Percentiles rank a stretch among this genome's conserved stretches.
These are phyloP conservation scores for Coprinopsis strossmayeri DNA, from an alignment of 768 basidiomycete genomes.

Conservation along the genomic window DNA sequence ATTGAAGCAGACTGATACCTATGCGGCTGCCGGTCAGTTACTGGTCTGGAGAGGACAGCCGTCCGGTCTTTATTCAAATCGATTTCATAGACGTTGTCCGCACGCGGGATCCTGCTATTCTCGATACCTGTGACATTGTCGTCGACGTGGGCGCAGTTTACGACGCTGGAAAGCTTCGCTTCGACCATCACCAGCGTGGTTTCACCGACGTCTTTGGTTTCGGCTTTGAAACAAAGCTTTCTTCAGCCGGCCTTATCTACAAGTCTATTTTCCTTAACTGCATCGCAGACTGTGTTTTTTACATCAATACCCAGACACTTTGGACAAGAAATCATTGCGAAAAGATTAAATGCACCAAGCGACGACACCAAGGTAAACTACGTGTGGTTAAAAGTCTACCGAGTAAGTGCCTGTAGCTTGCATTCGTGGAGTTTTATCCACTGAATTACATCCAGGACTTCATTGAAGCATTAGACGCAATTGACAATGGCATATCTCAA, in stretches of 20 bases:
- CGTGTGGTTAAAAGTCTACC: conserved; percentile 89
- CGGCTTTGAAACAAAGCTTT: conserved; percentile 84
- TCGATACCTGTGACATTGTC: conserved; percentile 85
- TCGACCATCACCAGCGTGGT: conserved; percentile 95
- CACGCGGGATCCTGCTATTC: conserved; percentile 60
- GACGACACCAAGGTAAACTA: conserved; percentile 61
- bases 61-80: conserved; percentile 2
- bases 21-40: conserved; percentile 62
- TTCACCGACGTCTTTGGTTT: conserved; percentile 88
- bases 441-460: conserved; percentile 52
- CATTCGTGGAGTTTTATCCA: no score
- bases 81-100: conserved; percentile 53
- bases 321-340: conserved; percentile 78
- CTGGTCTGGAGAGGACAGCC: not conserved
- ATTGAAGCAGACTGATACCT: conserved; percentile 69
- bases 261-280: conserved; percentile 50
- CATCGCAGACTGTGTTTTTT: not conserved
- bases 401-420: conserved; percentile 30
- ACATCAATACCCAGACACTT: conserved; percentile 57
- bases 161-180: conserved; percentile 68
- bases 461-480: conserved; percentile 89
- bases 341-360: conserved; percentile 38
- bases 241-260: conserved; percentile 90
- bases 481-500: conserved; percentile 91
- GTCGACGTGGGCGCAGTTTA: conserved; percentile 96